Evolutionary conservation across 176 grass and related monocot genomes (phyloP), one percentile per base, ranked within the genome.

Genomic region (Metroxylon sagu): DNA sequence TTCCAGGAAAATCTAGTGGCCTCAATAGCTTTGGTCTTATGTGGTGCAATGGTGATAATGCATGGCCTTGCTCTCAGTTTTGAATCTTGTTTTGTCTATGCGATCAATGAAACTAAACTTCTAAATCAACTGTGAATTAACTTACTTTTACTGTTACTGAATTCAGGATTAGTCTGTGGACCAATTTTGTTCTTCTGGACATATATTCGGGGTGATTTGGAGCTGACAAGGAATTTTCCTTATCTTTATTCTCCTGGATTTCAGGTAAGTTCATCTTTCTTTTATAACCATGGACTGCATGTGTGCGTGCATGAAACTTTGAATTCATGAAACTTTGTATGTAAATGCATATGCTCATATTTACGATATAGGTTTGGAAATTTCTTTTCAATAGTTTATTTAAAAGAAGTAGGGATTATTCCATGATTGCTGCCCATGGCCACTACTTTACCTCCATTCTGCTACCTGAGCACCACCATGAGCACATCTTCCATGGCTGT

Each of bases 21-120:
- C 70, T 98, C 18, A 98, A 86, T 76, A 98, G 79, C 79, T 98
- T 98, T 89, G 94, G 94, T 66, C 71, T 98, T 66, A 98, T 98
- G 94, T 98, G 94, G 94, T 98, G 94, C 76, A 98, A 98, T 72
- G 94, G 94, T 98, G 89, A 58, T 58, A 53, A 57, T 51, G 25
- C 52, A 54, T 25, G 3, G 1, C 27, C 14, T 31, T 43, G 35
- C 5, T 1, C 6, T 5, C 2, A 16, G 7, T 35, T 43, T 21
- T 6, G 52, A 54, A 19, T 18, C 4, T 39, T 10, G 19, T 21
- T n/a, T 31, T 31, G 35, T 43, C 52, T 54, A 5, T 21, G 12
- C 14, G 23, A 56, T 56, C 4, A 56, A 3, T 68, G 21, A 23
- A 23, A 23, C 21, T 23, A 1, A 25, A 21, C 26, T 55, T 31